phyloP scores from a whole-genome alignment of 805 yeast species.

The Nakazawaea ambrosiae region DNA sequence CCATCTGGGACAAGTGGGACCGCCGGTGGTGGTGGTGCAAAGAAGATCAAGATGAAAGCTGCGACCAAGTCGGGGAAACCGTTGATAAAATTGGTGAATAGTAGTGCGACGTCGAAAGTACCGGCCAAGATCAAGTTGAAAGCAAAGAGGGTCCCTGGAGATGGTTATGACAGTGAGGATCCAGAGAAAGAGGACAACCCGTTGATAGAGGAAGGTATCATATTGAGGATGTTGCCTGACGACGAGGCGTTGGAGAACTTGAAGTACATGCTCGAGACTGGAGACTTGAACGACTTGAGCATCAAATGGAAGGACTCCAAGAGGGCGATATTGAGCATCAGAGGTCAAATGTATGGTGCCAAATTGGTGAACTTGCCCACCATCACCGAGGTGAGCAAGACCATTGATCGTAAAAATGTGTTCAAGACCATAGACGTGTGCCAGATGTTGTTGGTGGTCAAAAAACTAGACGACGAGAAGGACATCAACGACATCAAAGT shows the following conservation, averaged over 20 bases:
- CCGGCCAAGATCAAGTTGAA: slow-evolving; percentile 45
- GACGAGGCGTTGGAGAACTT: slow-evolving; percentile 67
- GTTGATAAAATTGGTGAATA: slow-evolving; percentile 9
- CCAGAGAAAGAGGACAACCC: slow-evolving; percentile 97
- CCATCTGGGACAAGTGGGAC: not conserved
- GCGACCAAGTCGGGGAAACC: not conserved
- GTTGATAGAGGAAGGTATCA: slow-evolving; percentile 76
- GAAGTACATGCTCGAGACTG: slow-evolving; percentile 65
- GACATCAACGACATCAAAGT: slow-evolving; percentile 38
- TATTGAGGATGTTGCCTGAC: slow-evolving; percentile 62
- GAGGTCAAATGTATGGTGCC: slow-evolving; percentile 69
- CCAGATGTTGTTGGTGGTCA: slow-evolving; percentile 76
- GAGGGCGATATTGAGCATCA: slow-evolving; percentile 71
- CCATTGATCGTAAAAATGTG: slow-evolving; percentile 82
- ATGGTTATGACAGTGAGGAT: slow-evolving; percentile 95
- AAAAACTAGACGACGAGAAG: slow-evolving; percentile 34
- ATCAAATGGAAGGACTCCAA: slow-evolving; percentile 80
- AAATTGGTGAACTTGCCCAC: slow-evolving; percentile 88
- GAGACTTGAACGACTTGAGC: slow-evolving; percentile 64
- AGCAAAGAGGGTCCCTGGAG: slow-evolving; percentile 74
- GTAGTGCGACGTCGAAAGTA: slow-evolving; percentile 8
- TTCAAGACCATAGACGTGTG: slow-evolving; percentile 81
- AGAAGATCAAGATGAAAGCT: not conserved
- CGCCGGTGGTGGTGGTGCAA: not conserved
- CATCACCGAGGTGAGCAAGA: slow-evolving; percentile 76